Percentiles rank a stretch among this genome's conserved stretches.
These are phyloP conservation scores for Plasmodium fragile DNA, from an alignment of 169 alveolate genomes.

Conservation along the genomic window DNA sequence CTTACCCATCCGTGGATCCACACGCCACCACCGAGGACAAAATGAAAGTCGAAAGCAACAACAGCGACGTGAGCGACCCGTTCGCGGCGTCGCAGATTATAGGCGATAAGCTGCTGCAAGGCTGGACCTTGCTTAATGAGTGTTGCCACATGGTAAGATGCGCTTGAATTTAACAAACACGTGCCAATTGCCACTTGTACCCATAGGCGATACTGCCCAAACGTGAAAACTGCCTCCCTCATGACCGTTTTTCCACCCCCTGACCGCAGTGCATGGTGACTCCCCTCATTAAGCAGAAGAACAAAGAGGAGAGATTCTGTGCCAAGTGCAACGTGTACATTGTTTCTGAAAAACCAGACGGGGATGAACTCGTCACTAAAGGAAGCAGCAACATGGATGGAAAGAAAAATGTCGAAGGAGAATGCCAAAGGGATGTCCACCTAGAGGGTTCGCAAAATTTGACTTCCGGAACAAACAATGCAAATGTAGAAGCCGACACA, in stretches of 20 bases:
- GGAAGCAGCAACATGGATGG: background rate
- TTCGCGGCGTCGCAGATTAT: conserved; percentile 40
- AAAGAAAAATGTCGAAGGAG: background rate
- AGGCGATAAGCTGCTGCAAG: conserved; percentile 56
- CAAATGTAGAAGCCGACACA: background rate
- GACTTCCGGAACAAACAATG: background rate
- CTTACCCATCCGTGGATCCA: background rate
- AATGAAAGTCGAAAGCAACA: conserved; percentile 35
- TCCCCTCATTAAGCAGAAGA: conserved; percentile 53
- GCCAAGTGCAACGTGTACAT: conserved; percentile 44
- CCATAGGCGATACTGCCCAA: background rate
- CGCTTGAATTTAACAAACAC: background rate
- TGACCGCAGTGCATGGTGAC: conserved; percentile 45
- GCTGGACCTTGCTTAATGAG: conserved; percentile 56
- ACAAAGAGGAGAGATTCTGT: conserved; percentile 47
- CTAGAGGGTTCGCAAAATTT: background rate
- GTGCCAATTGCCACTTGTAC: background rate
- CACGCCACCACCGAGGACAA: background rate
- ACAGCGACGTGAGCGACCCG: background rate
- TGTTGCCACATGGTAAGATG: conserved; percentile 55
- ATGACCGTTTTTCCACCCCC: background rate
- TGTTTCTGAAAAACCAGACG: background rate
- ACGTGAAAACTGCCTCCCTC: background rate
- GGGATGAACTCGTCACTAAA: background rate
- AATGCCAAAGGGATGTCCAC: background rate